phyloP scores from a whole-genome alignment of 306 rosid genomes.

The Cyclanthera cordifolia region DNA sequence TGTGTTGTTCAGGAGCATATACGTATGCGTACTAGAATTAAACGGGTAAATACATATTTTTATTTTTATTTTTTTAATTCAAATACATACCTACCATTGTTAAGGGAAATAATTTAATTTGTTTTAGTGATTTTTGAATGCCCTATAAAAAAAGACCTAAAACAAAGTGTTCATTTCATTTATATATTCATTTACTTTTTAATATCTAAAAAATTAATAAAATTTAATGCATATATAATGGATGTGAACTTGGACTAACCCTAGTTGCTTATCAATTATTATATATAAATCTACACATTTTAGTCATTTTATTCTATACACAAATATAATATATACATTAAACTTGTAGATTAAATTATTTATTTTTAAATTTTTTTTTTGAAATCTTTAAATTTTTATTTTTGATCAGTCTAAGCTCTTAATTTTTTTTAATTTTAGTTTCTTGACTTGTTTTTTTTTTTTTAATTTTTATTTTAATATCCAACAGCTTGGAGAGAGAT shows the following conservation, averaged over 20 bases:
- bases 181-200: not conserved
- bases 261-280: not conserved
- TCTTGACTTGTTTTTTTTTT: too few relatives aligned
- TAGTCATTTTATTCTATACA: not conserved
- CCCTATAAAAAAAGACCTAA: not conserved
- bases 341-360: too few relatives aligned
- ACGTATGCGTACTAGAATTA: too few relatives aligned
- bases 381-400: too few relatives aligned
- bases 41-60: not conserved
- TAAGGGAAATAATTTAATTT: too few relatives aligned
- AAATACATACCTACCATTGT: not conserved
- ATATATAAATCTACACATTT: not conserved
- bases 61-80: too few relatives aligned
- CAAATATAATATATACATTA: not conserved
- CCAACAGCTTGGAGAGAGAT: not conserved
- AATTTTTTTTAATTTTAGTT: not conserved
- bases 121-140: not conserved
- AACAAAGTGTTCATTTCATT: not conserved
- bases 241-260: not conserved
- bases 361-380: too few relatives aligned
- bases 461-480: too few relatives aligned
- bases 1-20: too few relatives aligned
- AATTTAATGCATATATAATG: not conserved
- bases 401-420: too few relatives aligned
- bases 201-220: not conserved